Base-by-base conservation (phyloP, 139 green algal genomes). In the Chlamydomonas urium region DNA sequence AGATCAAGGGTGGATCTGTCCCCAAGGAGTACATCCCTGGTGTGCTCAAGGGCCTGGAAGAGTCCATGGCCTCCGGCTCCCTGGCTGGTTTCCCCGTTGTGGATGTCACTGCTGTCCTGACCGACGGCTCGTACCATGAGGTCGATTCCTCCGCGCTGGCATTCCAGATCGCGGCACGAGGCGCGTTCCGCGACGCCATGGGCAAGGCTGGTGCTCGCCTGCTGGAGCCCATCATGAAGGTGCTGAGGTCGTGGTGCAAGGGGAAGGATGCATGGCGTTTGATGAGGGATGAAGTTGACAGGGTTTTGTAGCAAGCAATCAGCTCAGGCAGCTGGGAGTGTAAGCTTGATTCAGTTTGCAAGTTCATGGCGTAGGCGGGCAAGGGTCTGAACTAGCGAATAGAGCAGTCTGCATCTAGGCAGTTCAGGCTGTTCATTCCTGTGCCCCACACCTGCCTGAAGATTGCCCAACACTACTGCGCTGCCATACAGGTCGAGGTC, bases 11-110 rank as follows among this genome's bases (percentile, higher is more conserved):
- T 24, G 93, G 92, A 45, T 78, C 86, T 1, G 90, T 99, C 70
- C 93, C 94, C 69, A 98, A 98, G 91, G 95, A 99, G 90, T 99
- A 97, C 90, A 95, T 99, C 72, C 95, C 95, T 38, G 95, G 95
- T 76, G 75, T 84, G 47, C 59, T 80, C 29, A 93, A 95, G 88
- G 95, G 95, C 23, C 86, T 99, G 63, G 90, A 98, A 85, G 90
- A 97, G 79, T 92, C 83, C 81, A 98, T 99, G 94, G 66, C 32
- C 72, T 89, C 58, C 34, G 96, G 96, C 71, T 80, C 87, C 33
- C 84, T 99, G 2, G 63, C 75, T 32, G 95, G 96, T 58, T 98
- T 95, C 90, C 94, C 94, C 29, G 94, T 98, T 38, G 90, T 98
- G 33, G 96, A 99, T 75, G 81, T 99, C 3, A 84, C 53, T 17